phyloP scores from a whole-genome alignment of 148 eudicot genomes.

The Fagopyrum tataricum region DNA sequence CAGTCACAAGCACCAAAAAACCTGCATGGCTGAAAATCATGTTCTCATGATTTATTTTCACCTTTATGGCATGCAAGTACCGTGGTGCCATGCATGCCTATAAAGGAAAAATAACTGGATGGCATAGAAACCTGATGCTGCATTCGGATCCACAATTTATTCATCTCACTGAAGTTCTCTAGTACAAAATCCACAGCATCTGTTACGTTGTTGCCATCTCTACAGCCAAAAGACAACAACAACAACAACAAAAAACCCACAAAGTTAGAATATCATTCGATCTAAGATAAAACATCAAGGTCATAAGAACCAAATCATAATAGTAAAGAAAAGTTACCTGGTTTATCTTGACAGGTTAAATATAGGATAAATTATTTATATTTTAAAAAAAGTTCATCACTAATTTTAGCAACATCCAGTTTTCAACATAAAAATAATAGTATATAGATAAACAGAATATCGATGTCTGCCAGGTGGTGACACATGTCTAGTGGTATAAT shows the following conservation, averaged over 20 bases:
- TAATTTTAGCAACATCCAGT: neutral
- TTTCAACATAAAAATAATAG: neutral
- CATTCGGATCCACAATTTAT: conserved; percentile 96
- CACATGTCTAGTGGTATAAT: neutral
- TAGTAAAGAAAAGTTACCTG: neutral
- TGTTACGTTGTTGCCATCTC: conserved; percentile 75
- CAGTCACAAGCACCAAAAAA: conserved; percentile 83
- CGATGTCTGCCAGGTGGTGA: neutral
- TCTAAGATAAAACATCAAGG: neutral
- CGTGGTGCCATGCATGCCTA: conserved; percentile 48
- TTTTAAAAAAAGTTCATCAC: neutral
- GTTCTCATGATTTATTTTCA: conserved; percentile 62
- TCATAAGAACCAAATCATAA: neutral
- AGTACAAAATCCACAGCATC: conserved; percentile 99
- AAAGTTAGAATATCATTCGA: neutral
- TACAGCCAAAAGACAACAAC: conserved; percentile 21
- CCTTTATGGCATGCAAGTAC: conserved; percentile 72
- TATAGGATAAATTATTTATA: neutral
- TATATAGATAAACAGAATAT: neutral
- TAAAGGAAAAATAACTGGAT: conserved; percentile 15
- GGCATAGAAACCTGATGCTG: conserved; percentile 76
- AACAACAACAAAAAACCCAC: neutral
- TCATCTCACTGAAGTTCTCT: conserved; percentile 95
- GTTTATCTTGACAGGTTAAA: neutral
- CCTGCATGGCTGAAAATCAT: conserved; percentile 99